Conservation (phyloP, 2,329 filamentous ascomycete species). For the Aspergillus clavatus region DNA sequence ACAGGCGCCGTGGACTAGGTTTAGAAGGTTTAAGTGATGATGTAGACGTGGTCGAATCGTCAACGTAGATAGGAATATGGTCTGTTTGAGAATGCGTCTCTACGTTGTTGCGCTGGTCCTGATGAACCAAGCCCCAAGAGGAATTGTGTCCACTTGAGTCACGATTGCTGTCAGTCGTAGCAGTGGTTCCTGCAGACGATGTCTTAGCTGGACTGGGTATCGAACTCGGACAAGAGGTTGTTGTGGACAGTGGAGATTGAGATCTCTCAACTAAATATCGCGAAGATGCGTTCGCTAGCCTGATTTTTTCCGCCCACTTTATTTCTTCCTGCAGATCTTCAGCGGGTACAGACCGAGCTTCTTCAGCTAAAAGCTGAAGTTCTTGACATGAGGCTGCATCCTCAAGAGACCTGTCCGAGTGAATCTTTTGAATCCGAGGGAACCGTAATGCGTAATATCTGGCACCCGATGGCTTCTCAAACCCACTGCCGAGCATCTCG, state of each 20-base stretch:
- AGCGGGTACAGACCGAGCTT: conserved; percentile 48
- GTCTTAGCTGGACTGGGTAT: not conserved
- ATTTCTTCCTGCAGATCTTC: conserved; percentile 58
- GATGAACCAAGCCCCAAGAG: not conserved
- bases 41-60: conserved; percentile 7
- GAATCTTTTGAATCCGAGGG: conserved; percentile 69
- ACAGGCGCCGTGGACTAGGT: conserved; percentile 8
- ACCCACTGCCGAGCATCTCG: conserved; percentile 75
- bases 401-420: conserved; percentile 65
- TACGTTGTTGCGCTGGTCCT: not conserved
- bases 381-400: conserved; percentile 67
- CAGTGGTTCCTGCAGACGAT: not conserved
- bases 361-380: conserved; percentile 61
- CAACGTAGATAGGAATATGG: conserved; percentile 18
- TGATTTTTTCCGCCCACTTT: conserved; percentile 58
- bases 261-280: conserved; percentile 24
- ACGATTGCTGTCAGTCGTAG: not conserved
- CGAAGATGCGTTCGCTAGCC: conserved; percentile 44
- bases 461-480: conserved; percentile 65
- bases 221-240: conserved; percentile 14
- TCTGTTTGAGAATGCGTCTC: not conserved
- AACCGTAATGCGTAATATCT: conserved; percentile 72
- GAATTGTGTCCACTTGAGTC: not conserved
- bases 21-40: not conserved
- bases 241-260: conserved; percentile 19